Percentiles rank a stretch among this genome's conserved stretches.
Evolutionary conservation across 371 early-diverging fungal species (phyloP).

Genomic region (Mortierella sp.): DNA sequence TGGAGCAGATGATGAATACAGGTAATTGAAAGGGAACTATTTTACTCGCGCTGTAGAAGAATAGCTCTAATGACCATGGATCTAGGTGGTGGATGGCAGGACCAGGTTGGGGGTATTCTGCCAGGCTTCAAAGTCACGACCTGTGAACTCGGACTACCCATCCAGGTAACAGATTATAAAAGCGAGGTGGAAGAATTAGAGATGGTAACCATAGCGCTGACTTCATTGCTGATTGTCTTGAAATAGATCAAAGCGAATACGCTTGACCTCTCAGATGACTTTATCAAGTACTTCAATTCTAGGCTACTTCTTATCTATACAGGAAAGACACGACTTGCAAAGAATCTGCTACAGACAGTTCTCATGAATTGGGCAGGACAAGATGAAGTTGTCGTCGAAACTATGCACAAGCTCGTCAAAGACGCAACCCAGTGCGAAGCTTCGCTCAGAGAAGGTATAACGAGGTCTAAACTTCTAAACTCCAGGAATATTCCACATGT

Average conservation of each 20-base stretch:
- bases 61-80: not conserved
- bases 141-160: constrained; percentile 26
- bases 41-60: too few species aligned
- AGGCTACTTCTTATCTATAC: constrained; percentile 48
- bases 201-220: not conserved
- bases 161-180: constrained; percentile 22
- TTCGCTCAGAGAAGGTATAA: constrained; percentile 27
- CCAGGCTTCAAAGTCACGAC: constrained; percentile 48
- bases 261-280: constrained; percentile 25
- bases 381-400: constrained; percentile 32
- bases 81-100: constrained; percentile 57
- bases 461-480: too few species aligned
- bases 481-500: too few species aligned
- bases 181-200: not conserved
- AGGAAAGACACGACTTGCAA: constrained; percentile 51
- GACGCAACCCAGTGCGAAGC: constrained; percentile 29
- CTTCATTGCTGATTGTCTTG: not conserved
- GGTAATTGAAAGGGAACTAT: constrained; percentile 10
- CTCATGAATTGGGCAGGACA: constrained; percentile 47
- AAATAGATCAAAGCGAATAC: constrained; percentile 25
- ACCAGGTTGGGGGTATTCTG: constrained; percentile 48
- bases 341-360: constrained; percentile 47
- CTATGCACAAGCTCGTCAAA: constrained; percentile 40
- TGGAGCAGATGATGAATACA: constrained; percentile 55
- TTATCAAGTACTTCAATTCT: constrained; percentile 21